phyloP scores from a whole-genome alignment of 768 basidiomycete species.

The Lactifluus piperatus region DNA sequence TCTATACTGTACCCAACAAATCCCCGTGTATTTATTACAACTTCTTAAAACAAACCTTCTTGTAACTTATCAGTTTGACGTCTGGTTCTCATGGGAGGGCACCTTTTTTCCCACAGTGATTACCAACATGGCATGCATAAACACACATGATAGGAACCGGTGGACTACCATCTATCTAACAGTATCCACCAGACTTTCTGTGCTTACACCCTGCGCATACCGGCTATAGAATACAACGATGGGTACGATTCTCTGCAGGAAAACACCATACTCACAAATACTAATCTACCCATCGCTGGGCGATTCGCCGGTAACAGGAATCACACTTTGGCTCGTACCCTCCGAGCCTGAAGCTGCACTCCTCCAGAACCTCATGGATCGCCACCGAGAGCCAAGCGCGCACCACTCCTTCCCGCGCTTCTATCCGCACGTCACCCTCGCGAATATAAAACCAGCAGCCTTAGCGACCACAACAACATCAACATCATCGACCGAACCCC shows the following conservation, averaged over 20 bases:
- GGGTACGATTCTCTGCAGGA: conserved; percentile 1
- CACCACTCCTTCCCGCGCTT: conserved; percentile 51
- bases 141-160: too few relatives aligned
- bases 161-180: too few relatives aligned
- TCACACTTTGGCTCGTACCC: conserved; percentile 68
- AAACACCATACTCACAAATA: not conserved
- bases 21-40: not conserved
- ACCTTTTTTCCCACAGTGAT: not conserved
- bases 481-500: conserved; percentile 6
- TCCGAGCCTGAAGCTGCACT: conserved; percentile 33
- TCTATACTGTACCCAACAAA: conserved; percentile 5
- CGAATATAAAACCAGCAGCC: conserved; percentile 30
- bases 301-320: not conserved
- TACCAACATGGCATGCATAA: too few relatives aligned
- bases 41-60: not conserved
- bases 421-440: conserved; percentile 64
- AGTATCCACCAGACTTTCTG: too few relatives aligned
- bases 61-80: not conserved
- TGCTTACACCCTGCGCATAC: too few relatives aligned
- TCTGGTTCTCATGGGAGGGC: not conserved
- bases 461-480: too few relatives aligned
- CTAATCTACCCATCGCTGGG: not conserved
- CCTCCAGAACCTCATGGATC: conserved; percentile 41
- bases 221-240: not conserved
- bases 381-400: conserved; percentile 23